A percentile compares a stretch with the other conserved stretches of the same genome.
Conservation (phyloP, 257 asterid genomes). For the Plantago elongata region DNA sequence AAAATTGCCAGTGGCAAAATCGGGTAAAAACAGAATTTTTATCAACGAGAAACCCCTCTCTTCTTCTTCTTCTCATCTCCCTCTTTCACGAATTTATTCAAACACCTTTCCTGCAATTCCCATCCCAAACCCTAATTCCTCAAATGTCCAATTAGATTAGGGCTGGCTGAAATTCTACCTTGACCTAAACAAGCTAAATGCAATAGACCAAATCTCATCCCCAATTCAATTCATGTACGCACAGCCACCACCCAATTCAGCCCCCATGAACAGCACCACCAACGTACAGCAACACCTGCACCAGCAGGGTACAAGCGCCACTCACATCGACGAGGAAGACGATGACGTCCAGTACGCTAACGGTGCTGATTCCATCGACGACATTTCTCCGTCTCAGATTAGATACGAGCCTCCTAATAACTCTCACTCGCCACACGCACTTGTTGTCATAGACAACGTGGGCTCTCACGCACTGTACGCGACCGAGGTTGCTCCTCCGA, state of each 20-base stretch:
- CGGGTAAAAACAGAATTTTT: too few species aligned
- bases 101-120: too few species aligned
- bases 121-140: too few species aligned
- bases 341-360: slow-evolving; percentile 41
- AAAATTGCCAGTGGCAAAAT: too few species aligned
- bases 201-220: neutral
- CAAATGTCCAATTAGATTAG: too few species aligned
- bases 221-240: slow-evolving; percentile 37
- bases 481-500: slow-evolving; percentile 39
- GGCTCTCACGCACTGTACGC: slow-evolving; percentile 44
- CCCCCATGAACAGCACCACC: slow-evolving; percentile 42
- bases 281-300: slow-evolving; percentile 35
- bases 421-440: slow-evolving; percentile 70
- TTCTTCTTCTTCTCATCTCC: too few species aligned
- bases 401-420: slow-evolving; percentile 44
- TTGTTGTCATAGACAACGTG: slow-evolving; percentile 36
- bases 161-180: too few species aligned
- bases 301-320: slow-evolving; percentile 24
- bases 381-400: slow-evolving; percentile 55
- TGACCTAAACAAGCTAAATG: too few species aligned
- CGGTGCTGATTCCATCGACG: slow-evolving; percentile 43
- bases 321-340: slow-evolving; percentile 35
- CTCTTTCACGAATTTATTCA: too few species aligned
- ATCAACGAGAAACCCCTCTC: too few species aligned
- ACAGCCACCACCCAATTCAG: slow-evolving; percentile 40